phyloP scores from a whole-genome alignment of 352 stramenopile species.

The Discostella stelligera region DNA sequence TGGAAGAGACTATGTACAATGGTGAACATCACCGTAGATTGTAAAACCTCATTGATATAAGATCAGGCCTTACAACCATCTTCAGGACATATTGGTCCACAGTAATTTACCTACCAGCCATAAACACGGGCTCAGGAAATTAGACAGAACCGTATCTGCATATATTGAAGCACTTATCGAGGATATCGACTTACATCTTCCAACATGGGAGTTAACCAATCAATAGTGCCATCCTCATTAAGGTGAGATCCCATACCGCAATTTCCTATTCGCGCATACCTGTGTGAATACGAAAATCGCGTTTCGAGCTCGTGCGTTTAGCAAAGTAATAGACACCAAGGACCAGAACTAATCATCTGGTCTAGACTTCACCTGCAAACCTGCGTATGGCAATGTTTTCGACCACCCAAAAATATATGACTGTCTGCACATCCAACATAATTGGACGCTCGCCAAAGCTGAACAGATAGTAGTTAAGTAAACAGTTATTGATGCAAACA shows the following conservation, averaged over 20 bases:
- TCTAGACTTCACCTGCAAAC: constrained; percentile 2
- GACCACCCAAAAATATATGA: constrained; percentile 10
- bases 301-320: neutral
- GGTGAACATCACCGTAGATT: neutral
- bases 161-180: neutral
- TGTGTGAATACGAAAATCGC: constrained; percentile 1
- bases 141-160: neutral
- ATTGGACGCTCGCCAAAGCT: constrained; percentile 27
- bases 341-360: neutral
- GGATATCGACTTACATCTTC: constrained; percentile 11
- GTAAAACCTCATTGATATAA: neutral
- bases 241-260: constrained; percentile 21
- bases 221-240: constrained; percentile 9
- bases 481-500: no score
- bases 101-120: constrained; percentile 6
- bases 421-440: constrained; percentile 33
- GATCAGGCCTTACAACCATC: constrained; percentile 9
- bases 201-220: constrained; percentile 37
- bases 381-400: constrained; percentile 12
- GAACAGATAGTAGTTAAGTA: no score
- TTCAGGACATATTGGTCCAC: constrained; percentile 12
- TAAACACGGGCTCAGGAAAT: neutral
- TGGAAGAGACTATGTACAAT: neutral
- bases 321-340: neutral
- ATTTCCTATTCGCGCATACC: constrained; percentile 24